Percentiles rank a stretch among this genome's conserved stretches.
Conservation (phyloP, 2,329 filamentous ascomycete genomes). For the Byssoonygena ceratinophila region DNA sequence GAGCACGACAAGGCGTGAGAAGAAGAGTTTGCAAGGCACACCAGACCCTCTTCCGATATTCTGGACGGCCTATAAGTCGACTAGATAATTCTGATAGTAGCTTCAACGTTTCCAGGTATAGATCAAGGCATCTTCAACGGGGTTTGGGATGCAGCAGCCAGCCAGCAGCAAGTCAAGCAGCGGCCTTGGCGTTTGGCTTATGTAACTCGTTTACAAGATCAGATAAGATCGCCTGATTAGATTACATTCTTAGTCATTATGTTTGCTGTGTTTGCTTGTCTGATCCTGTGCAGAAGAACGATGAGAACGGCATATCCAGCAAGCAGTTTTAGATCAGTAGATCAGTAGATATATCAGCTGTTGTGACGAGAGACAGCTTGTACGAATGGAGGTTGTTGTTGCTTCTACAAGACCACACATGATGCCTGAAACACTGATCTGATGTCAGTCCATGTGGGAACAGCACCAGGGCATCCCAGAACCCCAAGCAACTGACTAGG, state of each 20-base stretch:
- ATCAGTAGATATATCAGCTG: no score
- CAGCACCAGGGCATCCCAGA: background rate
- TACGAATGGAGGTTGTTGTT: background rate
- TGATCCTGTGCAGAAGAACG: no score
- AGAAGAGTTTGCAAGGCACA: no score
- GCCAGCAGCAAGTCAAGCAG: no score
- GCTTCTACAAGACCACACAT: background rate
- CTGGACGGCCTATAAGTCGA: no score
- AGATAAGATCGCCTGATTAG: background rate
- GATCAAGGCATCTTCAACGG: no score
- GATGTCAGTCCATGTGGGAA: conserved; percentile 5
- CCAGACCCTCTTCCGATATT: no score
- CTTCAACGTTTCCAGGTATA: background rate
- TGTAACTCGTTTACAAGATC: background rate
- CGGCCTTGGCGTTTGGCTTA: background rate
- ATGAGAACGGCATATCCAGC: no score
- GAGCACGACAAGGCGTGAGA: no score
- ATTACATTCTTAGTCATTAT: background rate
- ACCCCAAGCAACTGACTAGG: background rate
- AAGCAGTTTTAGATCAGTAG: no score
- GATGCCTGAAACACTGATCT: conserved; percentile 5
- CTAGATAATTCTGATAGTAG: background rate
- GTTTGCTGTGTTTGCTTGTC: background rate
- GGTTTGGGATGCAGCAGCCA: no score
- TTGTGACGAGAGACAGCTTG: no score